Evolutionary conservation across 768 basidiomycete genomes (phyloP).

Genomic region (Mycena venus): DNA sequence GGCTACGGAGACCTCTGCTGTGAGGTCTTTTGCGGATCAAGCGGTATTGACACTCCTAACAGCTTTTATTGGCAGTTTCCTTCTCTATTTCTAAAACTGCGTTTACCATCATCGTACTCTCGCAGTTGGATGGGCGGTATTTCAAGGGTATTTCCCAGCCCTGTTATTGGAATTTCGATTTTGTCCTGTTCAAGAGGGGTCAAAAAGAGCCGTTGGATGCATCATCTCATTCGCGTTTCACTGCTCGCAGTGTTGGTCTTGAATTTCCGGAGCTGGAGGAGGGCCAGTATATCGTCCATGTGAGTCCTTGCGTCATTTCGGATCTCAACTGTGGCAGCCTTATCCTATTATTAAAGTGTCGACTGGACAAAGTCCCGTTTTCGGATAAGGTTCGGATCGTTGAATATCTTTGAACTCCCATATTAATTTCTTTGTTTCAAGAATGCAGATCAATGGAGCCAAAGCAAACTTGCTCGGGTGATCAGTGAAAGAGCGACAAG

Average conservation of each 20-base stretch:
- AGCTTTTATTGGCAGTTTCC: conserved; percentile 36
- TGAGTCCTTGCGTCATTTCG: not conserved
- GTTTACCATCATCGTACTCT: conserved; percentile 44
- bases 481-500: conserved; percentile 15
- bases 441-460: conserved; percentile 20
- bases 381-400: conserved; percentile 9
- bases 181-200: conserved; percentile 43
- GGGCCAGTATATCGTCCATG: conserved; percentile 33
- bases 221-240: conserved; percentile 35
- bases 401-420: no score
- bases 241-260: conserved; percentile 39
- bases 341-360: no score
- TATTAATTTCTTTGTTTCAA: not conserved
- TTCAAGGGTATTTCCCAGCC: conserved; percentile 41
- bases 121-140: conserved; percentile 47
- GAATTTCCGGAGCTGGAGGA: conserved; percentile 32
- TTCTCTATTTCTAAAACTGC: conserved; percentile 40
- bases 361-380: conserved; percentile 30
- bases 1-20: conserved; percentile 34
- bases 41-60: not conserved
- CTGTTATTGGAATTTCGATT: conserved; percentile 46
- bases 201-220: conserved; percentile 32
- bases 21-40: not conserved
- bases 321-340: not conserved
- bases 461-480: conserved; percentile 28